Conservation (phyloP, 1,139 yeast species). For the Komagataea norvegica region DNA sequence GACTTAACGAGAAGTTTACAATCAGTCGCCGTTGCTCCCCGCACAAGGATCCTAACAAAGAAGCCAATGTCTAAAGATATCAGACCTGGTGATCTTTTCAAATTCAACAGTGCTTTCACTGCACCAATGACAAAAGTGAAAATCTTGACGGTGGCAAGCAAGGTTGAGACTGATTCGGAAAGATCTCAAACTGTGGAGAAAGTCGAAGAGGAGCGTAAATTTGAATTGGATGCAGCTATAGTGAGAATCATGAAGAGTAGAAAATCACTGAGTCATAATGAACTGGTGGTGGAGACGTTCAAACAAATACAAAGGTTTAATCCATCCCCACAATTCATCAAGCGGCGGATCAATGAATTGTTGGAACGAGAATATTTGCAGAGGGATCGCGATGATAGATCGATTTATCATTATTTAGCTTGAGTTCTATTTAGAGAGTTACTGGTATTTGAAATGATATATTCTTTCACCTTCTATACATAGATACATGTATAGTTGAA, state of each 20-base stretch:
- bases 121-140: slow-evolving; percentile 71
- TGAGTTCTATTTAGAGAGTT: too few relatives aligned
- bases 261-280: slow-evolving; percentile 56
- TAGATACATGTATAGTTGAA: too few relatives aligned
- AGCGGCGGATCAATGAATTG: slow-evolving; percentile 73
- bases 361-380: slow-evolving; percentile 80
- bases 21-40: slow-evolving; percentile 82
- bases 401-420: slow-evolving; percentile 74
- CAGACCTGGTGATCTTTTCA: slow-evolving; percentile 57
- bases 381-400: slow-evolving; percentile 60
- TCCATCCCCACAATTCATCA: slow-evolving; percentile 64
- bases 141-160: slow-evolving; percentile 62
- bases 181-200: slow-evolving; percentile 30
- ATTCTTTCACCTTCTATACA: too few relatives aligned
- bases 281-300: slow-evolving; percentile 61
- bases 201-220: slow-evolving; percentile 44
- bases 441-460: too few relatives aligned
- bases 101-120: slow-evolving; percentile 65
- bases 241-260: slow-evolving; percentile 84
- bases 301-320: slow-evolving; percentile 64
- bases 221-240: slow-evolving; percentile 81
- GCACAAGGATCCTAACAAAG: slow-evolving; percentile 67
- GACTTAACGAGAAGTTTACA: slow-evolving; percentile 77
- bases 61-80: slow-evolving; percentile 74
- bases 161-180: slow-evolving; percentile 36